These are phyloP conservation scores for Centrapalus pauciflorus DNA, from an alignment of 129 eudicot genomes.

Conservation along the genomic window DNA sequence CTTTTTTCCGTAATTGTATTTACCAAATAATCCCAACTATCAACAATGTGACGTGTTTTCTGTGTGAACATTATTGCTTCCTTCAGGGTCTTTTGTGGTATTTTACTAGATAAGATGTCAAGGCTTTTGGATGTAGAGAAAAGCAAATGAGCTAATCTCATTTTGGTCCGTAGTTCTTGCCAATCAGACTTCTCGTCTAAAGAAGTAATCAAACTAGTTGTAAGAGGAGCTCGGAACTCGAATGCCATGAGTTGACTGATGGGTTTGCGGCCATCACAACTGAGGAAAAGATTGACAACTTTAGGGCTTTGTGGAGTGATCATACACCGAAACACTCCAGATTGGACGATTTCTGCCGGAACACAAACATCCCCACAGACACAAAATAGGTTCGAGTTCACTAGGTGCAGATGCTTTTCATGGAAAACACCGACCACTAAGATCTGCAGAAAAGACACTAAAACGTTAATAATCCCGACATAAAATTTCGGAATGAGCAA, in stretches of 20 bases:
- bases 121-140: constrained; percentile 81
- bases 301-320: constrained; percentile 70
- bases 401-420: constrained; percentile 35
- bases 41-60: constrained; percentile 52
- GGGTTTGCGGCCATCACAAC: constrained; percentile 71
- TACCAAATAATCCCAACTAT: constrained; percentile 52
- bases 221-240: constrained; percentile 52
- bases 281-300: constrained; percentile 54
- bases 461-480: constrained; percentile 13
- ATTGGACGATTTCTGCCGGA: constrained; percentile 60
- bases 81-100: constrained; percentile 41
- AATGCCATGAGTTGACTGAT: constrained; percentile 66
- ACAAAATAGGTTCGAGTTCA: constrained; percentile 48
- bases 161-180: constrained; percentile 62
- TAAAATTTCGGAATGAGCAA: no score
- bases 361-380: constrained; percentile 68
- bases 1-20: constrained; percentile 38
- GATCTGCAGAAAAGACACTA: constrained; percentile 48
- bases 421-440: constrained; percentile 69
- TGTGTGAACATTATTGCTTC: constrained; percentile 62
- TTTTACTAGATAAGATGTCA: constrained; percentile 41
- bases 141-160: constrained; percentile 86
- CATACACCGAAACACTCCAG: constrained; percentile 77
- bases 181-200: constrained; percentile 42
- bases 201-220: constrained; percentile 1